Conservation (phyloP, 179 eudicot species). For the Silene coronaria region DNA sequence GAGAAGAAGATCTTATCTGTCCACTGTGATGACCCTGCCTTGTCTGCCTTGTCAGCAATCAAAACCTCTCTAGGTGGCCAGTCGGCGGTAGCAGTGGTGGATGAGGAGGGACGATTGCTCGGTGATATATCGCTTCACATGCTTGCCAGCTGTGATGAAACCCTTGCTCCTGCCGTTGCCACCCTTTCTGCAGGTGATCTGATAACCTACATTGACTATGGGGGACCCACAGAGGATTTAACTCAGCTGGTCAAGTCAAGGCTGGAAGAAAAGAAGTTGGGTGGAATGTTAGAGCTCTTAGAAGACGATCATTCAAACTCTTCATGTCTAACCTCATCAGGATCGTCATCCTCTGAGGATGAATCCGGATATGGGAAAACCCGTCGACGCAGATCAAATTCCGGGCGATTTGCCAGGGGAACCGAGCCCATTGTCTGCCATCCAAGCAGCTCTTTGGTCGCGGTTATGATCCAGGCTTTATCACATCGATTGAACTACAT, state of each 20-base stretch:
- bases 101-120: constrained; percentile 47
- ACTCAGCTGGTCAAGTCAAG: constrained; percentile 50
- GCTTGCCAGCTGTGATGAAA: constrained; percentile 59
- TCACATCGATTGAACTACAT: constrained; percentile 63
- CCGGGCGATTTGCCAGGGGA: constrained; percentile 33
- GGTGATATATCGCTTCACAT: constrained; percentile 74
- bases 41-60: constrained; percentile 43
- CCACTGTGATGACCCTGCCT: constrained; percentile 46
- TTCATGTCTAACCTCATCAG: constrained; percentile 40
- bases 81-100: constrained; percentile 57
- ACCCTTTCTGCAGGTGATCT: constrained; percentile 78
- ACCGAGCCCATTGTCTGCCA: constrained; percentile 61
- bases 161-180: constrained; percentile 54
- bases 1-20: constrained; percentile 42
- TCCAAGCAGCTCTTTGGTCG: constrained; percentile 68
- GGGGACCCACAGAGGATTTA: constrained; percentile 63
- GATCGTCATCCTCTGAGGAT: constrained; percentile 68
- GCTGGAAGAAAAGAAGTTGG: constrained; percentile 45
- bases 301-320: constrained; percentile 38
- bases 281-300: constrained; percentile 55
- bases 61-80: constrained; percentile 36
- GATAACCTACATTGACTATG: constrained; percentile 61
- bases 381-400: constrained; percentile 26
- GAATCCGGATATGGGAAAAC: constrained; percentile 37
- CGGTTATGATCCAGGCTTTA: constrained; percentile 88